Evolutionary conservation across 2,329 filamentous ascomycete genomes (phyloP), one percentile per base, ranked within the genome.

Genomic region (Colletotrichum australisinense): DNA sequence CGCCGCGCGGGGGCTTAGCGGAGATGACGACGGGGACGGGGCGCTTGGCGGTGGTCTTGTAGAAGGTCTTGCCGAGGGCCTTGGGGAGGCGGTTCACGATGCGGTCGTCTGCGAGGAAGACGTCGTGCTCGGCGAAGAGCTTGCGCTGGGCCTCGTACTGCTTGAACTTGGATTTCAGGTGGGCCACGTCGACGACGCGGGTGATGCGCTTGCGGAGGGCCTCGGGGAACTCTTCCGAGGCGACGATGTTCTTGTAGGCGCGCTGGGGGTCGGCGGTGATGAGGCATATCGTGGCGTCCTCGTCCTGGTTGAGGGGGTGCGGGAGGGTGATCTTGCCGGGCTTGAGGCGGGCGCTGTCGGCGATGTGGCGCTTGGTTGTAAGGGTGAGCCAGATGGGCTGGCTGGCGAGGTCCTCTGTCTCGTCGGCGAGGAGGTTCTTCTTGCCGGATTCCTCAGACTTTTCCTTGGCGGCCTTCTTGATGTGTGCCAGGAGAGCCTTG

Each of bases 51-150:
- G 93, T 94, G 69, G 86, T 89, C 86, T 95, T 93, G 89, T 97
- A 98, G 83, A 99, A 98, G 1, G 93, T 93, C 86, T 98, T 98
- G 78, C 96, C 97, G 14, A 99, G 91, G 3, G 92, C 73, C 70
- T 76, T 76, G 69, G 74, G 74, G 73, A 98, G 88, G 32, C 88
- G 85, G 81, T 89, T 92, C 80, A 92, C 87, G 78, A 99, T 93
- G 62, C 97, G 89, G 80, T 98, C 94, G 82, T 99, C 97, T 65
- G 94, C 96, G 70, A 99, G 88, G 86, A 99, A 98, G 69, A 98
- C 86, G 81, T 98, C 97, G 83, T 98, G 95, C 83, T 98, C 94
- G 57, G 91, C 87, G 75, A 93, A 90, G 46, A 99, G 89, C 83
- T 97, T 94, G 76, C 97, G 89, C 83, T 94, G 92, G 66, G 91